A percentile compares a stretch with the other conserved stretches of the same genome.
Evolutionary conservation across 176 grass and related monocot species (phyloP).

Genomic region (Dactylis glomerata): DNA sequence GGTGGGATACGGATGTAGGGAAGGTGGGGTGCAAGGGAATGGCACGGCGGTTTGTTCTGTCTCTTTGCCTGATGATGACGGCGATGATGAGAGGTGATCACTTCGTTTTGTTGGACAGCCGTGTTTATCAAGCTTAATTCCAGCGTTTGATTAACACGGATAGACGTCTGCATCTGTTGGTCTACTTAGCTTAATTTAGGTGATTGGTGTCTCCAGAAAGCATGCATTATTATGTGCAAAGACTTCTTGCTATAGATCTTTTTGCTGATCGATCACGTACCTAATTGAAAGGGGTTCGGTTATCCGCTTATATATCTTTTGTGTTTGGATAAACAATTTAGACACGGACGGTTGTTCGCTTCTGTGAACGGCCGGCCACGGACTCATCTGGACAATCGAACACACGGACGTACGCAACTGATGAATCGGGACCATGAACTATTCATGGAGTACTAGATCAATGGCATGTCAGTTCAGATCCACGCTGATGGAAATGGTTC

Average conservation of each 20-base stretch:
- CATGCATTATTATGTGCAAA: not conserved
- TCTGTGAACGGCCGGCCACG: not conserved
- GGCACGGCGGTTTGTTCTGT: constrained; percentile 44
- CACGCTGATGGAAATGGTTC: not conserved
- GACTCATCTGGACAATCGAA: not conserved
- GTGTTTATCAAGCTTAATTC: constrained; percentile 29
- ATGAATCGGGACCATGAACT: not conserved
- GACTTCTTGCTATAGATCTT: not conserved
- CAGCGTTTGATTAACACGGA: constrained; percentile 27
- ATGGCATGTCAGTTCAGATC: not conserved
- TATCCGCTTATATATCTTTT: not conserved
- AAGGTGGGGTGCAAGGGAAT: constrained; percentile 48
- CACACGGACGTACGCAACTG: not conserved
- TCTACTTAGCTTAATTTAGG: constrained; percentile 12
- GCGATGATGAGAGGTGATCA: constrained; percentile 28
- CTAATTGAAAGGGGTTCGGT: not conserved
- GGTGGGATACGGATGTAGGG: constrained; percentile 62
- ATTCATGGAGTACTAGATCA: not conserved
- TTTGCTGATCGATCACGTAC: not conserved
- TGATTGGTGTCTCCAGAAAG: constrained; percentile 21
- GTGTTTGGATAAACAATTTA: not conserved
- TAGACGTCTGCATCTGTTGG: not conserved
- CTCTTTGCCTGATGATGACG: constrained; percentile 33
- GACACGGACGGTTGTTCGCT: not conserved
- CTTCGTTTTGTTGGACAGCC: constrained; percentile 21